Base-by-base conservation (phyloP, 768 basidiomycete genomes). In the Cystofilobasidium macerans region DNA sequence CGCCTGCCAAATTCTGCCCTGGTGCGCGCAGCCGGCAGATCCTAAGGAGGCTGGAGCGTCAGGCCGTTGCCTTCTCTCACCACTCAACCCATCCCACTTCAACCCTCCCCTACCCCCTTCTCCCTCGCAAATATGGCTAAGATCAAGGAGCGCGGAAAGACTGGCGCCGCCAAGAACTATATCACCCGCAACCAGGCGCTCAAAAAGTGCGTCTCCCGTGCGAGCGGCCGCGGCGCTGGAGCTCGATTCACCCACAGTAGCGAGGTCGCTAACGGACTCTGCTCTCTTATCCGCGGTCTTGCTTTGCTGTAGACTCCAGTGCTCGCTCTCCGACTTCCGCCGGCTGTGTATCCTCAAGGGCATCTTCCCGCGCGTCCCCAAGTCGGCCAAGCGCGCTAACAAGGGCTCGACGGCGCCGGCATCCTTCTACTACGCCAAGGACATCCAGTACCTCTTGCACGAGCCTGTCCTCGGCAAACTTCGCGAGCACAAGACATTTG, bases 341-440 rank as follows among this genome's bases (percentile, higher is more conserved):
- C 82, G 95, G 63, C 79, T 99, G 40, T 99, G 95, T 77, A 99
- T 99, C 70, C 79, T 99, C 71, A 99, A 99, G 80, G 95, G 94
- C 30, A 48, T 67, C 62, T 56, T 94, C 76, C 95, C 95, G 69
- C 88, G 94, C 62, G 95, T 99, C 76, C 95, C 95, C 30, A 84
- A 85, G 54, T 85, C 83, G 77, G 85, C 84, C 71, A 99, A 97
- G 76, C 84, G 85, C 69, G 95, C 94, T 42, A 98, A 98, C 79
- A 98, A 95, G 76, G 95, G 94, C 1, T 94, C 90, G 3, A 91
- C 92, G 61, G 93, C 90, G 0, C 92, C 93, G 5, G 91, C 95
- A 0, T 90, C 92, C 3, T 99, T 98, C 79, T 99, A 99, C 79
- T 97, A 98, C 75, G 80, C 89, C 32, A 99, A 99, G 78, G 95